Conservation (phyloP, 176 grass and related monocot species). For the Puya raimondii region DNA sequence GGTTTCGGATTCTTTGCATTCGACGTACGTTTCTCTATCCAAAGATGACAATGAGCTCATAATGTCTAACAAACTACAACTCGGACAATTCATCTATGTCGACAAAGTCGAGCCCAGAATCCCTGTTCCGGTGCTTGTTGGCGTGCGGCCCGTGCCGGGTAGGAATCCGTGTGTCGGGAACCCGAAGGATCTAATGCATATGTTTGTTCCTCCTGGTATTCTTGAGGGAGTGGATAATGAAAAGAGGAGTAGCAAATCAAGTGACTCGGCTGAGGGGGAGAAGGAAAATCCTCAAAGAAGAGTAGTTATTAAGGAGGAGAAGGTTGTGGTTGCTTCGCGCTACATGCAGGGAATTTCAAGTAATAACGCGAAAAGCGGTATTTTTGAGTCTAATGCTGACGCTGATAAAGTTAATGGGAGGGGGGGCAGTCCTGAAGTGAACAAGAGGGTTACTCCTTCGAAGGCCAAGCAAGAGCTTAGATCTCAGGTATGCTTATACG, state of each 20-base stretch:
- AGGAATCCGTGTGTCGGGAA: constrained; percentile 89
- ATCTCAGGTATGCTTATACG: constrained; percentile 50
- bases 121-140: constrained; percentile 79
- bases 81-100: constrained; percentile 97
- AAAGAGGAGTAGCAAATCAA: constrained; percentile 37
- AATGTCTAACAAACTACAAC: constrained; percentile 86
- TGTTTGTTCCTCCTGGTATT: constrained; percentile 56
- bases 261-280: constrained; percentile 53
- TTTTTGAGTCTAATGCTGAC: constrained; percentile 43
- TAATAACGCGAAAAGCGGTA: constrained; percentile 42
- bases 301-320: constrained; percentile 83
- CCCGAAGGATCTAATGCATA: constrained; percentile 96
- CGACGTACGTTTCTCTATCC: constrained; percentile 92
- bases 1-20: constrained; percentile 94
- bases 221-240: constrained; percentile 42
- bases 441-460: constrained; percentile 29
- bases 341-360: constrained; percentile 88
- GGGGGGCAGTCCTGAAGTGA: constrained; percentile 30
- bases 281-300: constrained; percentile 77
- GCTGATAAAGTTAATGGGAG: constrained; percentile 53
- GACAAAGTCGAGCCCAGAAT: constrained; percentile 86
- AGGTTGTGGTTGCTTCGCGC: constrained; percentile 59
- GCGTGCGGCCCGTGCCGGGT: constrained; percentile 82
- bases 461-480: constrained; percentile 63
- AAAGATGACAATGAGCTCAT: constrained; percentile 97